Base-by-base conservation (phyloP, 495 filamentous ascomycete species). In the Lasiosphaeris hirsuta region DNA sequence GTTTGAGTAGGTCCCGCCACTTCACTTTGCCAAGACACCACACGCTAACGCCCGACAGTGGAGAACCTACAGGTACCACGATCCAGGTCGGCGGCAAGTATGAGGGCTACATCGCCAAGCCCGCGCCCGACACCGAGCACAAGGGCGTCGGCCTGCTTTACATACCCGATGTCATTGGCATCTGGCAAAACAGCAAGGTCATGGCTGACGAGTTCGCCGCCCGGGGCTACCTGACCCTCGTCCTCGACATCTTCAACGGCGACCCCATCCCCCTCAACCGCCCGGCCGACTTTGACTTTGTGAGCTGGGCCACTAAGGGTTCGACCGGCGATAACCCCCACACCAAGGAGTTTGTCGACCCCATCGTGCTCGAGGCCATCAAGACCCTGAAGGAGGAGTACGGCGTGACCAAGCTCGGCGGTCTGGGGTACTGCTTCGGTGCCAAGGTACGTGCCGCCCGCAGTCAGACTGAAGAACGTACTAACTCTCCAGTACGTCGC, bases 171-270 rank as follows among this genome's bases (percentile, higher is more conserved):
- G 80, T 89, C 63, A 80, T 89, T 63, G 81, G 87, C 57, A 82
- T 90, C 70, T 90, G 84, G 78, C 74, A 82, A 69, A 95, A 95
- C 75, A 76, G 82, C 66, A 78, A 92, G 75, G 82, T 96, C 46
- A 75, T 92, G 56, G 90, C 90, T 56, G 90, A 95, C 75, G 86
- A 90, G 68, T 90, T 81, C 59, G 91, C 91, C 56, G 85, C 83
- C 63, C 88, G 89, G 66, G 91, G 90, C 42, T 96, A 92, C 71
- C 78, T 88, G 17, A 84, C 84, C 43, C 70, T 92, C 18, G 76
- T 96, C 61, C 81, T 89, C 55, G 91, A 96, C 69, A 73, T 88
- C 57, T 90, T 93, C 78, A 79, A 86, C 41, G 90, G 88, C 49
- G 88, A 95, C 63, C 62, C 83, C 13, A 65, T 90, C 63, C 54